phyloP scores from a whole-genome alignment of 352 stramenopile genomes.

The Globisporangium lucens region DNA sequence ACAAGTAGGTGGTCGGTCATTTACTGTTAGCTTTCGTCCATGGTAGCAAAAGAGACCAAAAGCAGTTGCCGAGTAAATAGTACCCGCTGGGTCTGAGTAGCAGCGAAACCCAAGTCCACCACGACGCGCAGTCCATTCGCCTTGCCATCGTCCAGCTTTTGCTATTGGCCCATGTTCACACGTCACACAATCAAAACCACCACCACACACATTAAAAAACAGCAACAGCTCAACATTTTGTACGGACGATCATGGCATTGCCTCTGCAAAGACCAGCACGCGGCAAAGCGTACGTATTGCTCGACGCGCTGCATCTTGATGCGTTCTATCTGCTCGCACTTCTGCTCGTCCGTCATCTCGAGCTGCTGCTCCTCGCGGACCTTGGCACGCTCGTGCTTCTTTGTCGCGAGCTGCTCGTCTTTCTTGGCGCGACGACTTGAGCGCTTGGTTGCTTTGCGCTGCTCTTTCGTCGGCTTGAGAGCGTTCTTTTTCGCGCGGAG shows the following conservation, averaged over 20 bases:
- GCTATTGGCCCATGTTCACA: conserved; percentile 26
- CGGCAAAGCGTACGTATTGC: conserved; percentile 45
- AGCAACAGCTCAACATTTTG: neutral
- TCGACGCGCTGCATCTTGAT: conserved; percentile 75
- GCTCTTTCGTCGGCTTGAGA: conserved; percentile 10
- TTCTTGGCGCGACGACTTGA: conserved; percentile 32
- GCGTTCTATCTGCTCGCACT: conserved; percentile 42
- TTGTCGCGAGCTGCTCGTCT: conserved; percentile 24
- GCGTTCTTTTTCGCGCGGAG: conserved; percentile 11
- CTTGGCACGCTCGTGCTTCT: conserved; percentile 23
- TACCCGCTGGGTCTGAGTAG: conserved; percentile 46
- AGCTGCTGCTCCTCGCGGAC: conserved; percentile 5
- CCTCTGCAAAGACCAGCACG: too few species aligned
- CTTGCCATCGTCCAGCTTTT: conserved; percentile 62
- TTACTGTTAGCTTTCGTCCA: too few species aligned
- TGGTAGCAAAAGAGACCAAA: too few species aligned
- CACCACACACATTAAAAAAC: neutral
- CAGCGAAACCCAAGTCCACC: conserved; percentile 63
- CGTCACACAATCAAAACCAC: neutral
- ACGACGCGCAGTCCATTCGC: conserved; percentile 46
- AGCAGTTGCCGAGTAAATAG: neutral
- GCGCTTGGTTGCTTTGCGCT: conserved; percentile 14
- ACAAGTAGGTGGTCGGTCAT: too few species aligned
- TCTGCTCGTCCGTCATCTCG: conserved; percentile 42
- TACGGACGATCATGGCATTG: too few species aligned